Conservation (phyloP, 2,329 filamentous ascomycete genomes). For the Myriosclerotinia duriaeana region DNA sequence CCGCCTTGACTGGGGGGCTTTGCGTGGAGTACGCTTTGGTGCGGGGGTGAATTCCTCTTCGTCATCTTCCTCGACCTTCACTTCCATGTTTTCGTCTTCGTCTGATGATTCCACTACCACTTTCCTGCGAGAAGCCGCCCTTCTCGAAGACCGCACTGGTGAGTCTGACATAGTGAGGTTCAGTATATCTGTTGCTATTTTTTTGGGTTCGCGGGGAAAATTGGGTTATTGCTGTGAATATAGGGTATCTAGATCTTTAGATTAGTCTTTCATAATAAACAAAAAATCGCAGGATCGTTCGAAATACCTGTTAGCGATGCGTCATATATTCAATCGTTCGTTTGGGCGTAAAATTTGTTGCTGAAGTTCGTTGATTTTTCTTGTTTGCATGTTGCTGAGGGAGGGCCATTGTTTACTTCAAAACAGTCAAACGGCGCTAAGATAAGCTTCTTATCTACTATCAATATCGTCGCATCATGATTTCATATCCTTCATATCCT, state of each 20-base stretch:
- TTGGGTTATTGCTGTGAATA: neutral
- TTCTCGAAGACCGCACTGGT: conserved; percentile 57
- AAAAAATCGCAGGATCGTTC: neutral
- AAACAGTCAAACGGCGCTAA: conserved; percentile 28
- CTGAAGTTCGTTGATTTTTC: conserved; percentile 17
- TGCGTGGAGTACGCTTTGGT: conserved; percentile 53
- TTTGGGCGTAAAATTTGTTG: conserved; percentile 8
- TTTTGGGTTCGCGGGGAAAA: conserved; percentile 24
- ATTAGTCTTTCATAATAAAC: neutral
- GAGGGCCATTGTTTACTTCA: conserved; percentile 24
- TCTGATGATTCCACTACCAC: conserved; percentile 72
- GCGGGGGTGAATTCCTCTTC: conserved; percentile 74
- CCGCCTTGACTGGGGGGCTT: conserved; percentile 53
- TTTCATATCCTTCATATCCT: neutral
- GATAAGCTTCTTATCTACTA: conserved; percentile 30
- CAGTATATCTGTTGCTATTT: conserved; percentile 9
- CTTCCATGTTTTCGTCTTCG: conserved; percentile 70
- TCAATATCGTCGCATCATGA: conserved; percentile 11
- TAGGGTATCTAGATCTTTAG: neutral
- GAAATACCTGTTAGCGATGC: neutral
- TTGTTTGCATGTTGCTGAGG: conserved; percentile 13
- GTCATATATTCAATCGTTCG: conserved; percentile 11
- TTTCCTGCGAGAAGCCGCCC: conserved; percentile 64
- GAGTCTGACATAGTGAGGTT: conserved; percentile 34
- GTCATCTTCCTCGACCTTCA: conserved; percentile 58